Base-by-base conservation (phyloP, 2,329 filamentous ascomycete species). In the Septoria linicola region DNA sequence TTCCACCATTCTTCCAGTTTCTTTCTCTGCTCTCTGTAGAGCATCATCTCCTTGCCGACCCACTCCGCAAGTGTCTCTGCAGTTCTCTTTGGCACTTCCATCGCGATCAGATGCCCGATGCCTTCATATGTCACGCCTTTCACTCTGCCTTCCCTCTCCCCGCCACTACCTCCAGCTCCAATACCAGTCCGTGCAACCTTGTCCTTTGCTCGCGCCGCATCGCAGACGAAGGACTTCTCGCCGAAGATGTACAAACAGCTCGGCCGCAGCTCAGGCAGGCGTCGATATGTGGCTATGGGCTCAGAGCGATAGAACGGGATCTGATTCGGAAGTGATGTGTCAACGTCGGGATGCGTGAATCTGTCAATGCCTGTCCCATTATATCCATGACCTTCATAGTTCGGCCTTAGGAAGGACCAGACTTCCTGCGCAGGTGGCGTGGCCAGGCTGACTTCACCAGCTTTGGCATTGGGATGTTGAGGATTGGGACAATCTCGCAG, bases 341-440 rank as follows among this genome's bases (percentile, higher is more conserved):
- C 64, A 2, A 76, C 53, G 51, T 76, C 74, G 0, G 73, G 68
- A 53, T 76, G 73, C 6, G 71, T 73, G 41, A 73, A 70, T 2
- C 72, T 58, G 23, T 63, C 57, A 0, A 58, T 65, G 32, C 67
- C 65, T 5, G 63, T 66, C 34, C 59, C 36, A 1, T 58, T 57
- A 35, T 57, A 51, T 8, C 52, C 52, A 1, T 50, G 14, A 2
- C 55, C 54, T 8, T 57, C 56, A 20, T 78, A 81, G 51, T 80
- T 80, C 0, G 83, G 80, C 0, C 87, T 79, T 57, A 88, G 70
- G 66, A 85, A 93, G 1, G 84, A 89, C 64, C 89, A 85, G 49
- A 93, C 87, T 73, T 95, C 89, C 66, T 96, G 89, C 68, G 95
- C 87, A 61, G 90, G 89, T 0, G 89, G 85, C 0, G 92, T 97